These are phyloP conservation scores for Lachancea sp. DNA, from an alignment of 805 yeast species.

Conservation along the genomic window DNA sequence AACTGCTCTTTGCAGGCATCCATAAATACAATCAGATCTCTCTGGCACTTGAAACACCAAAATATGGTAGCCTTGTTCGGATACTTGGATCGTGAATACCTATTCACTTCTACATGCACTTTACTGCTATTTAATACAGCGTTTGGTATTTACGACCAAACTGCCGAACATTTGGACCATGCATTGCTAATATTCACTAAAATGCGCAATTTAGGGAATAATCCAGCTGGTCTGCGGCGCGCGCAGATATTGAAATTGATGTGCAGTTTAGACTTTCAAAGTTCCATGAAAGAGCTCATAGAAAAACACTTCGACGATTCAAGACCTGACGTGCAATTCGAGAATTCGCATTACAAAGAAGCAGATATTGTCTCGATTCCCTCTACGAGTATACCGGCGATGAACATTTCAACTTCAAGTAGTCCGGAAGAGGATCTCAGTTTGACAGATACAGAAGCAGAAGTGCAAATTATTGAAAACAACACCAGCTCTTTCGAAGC, in stretches of 20 bases:
- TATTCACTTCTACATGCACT: slow-evolving; percentile 72
- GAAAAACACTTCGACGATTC: slow-evolving; percentile 47
- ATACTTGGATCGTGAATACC: slow-evolving; percentile 79
- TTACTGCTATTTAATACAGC: slow-evolving; percentile 68
- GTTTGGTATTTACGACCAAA: slow-evolving; percentile 75
- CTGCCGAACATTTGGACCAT: slow-evolving; percentile 64
- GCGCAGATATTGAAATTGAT: slow-evolving; percentile 64
- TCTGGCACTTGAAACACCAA: slow-evolving; percentile 70
- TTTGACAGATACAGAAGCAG: background rate
- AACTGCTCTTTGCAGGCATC: slow-evolving; percentile 79
- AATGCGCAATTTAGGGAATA: slow-evolving; percentile 72
- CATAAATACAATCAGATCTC: slow-evolving; percentile 62
- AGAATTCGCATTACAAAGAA: slow-evolving; percentile 15
- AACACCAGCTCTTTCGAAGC: slow-evolving; percentile 30
- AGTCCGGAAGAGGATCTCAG: background rate
- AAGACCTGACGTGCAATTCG: slow-evolving; percentile 20
- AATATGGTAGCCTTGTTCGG: slow-evolving; percentile 83
- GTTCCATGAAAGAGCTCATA: slow-evolving; percentile 52
- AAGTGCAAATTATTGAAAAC: slow-evolving; percentile 22
- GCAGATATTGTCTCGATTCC: slow-evolving; percentile 18
- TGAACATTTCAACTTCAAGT: background rate
- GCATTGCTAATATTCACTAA: slow-evolving; percentile 62
- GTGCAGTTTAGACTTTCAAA: slow-evolving; percentile 61
- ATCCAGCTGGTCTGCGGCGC: slow-evolving; percentile 70
- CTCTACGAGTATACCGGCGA: slow-evolving; percentile 11